Evolutionary conservation across 352 stramenopile species (phyloP).

Genomic region (Phytophthora constricta): DNA sequence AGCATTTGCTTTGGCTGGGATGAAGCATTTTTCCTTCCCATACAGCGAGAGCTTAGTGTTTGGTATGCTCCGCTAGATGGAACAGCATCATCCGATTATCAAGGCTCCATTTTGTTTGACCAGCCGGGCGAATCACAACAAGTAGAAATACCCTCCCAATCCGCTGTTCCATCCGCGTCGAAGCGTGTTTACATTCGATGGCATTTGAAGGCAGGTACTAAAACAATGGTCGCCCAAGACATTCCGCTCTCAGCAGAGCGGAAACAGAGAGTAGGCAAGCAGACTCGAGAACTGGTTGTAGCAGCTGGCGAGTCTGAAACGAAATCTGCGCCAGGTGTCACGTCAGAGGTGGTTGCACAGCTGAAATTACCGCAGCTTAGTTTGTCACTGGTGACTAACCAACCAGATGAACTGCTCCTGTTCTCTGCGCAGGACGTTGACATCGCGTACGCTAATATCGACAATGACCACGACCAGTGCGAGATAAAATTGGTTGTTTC

Average conservation of each 20-base stretch:
- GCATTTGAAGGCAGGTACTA: conserved; percentile 85
- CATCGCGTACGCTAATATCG: conserved; percentile 67
- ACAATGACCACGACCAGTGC: conserved; percentile 80
- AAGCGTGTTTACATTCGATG: conserved; percentile 74
- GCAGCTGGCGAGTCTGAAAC: conserved; percentile 21
- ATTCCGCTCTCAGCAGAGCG: conserved; percentile 55
- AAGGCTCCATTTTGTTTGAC: conserved; percentile 74
- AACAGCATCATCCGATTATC: conserved; percentile 40
- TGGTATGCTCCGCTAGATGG: conserved; percentile 55
- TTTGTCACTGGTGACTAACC: conserved; percentile 78
- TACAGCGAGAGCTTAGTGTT: conserved; percentile 70
- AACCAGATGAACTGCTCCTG: conserved; percentile 75
- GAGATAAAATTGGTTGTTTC: conserved; percentile 85
- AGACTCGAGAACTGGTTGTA: conserved; percentile 61
- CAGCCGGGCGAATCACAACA: conserved; percentile 69
- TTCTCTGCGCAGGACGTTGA: conserved; percentile 75
- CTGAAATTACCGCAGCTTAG: conserved; percentile 69
- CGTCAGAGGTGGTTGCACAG: conserved; percentile 62
- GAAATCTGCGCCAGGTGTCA: conserved; percentile 35
- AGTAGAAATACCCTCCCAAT: conserved; percentile 61
- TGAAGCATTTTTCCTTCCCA: conserved; percentile 76
- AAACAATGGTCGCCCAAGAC: conserved; percentile 83
- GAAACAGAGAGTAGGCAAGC: conserved; percentile 41
- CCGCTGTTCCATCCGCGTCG: conserved; percentile 27
- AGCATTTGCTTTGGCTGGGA: conserved; percentile 87